These are phyloP conservation scores for Mollisiaceae sp. DNA, from an alignment of 2,329 filamentous ascomycete species.

Conservation along the genomic window DNA sequence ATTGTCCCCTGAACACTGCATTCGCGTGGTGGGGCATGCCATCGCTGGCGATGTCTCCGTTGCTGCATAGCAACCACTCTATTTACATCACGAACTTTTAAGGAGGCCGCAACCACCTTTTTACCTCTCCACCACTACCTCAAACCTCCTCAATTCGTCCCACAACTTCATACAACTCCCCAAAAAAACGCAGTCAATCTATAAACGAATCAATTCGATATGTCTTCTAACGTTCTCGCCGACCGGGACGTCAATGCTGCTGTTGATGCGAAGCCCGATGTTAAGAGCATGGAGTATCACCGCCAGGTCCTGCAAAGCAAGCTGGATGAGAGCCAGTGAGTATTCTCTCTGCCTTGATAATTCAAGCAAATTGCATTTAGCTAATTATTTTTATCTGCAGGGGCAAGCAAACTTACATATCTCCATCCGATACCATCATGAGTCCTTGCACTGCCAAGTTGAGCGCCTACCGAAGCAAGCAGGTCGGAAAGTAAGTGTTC, in stretches of 20 bases:
- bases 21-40: conserved; percentile 2
- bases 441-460: conserved; percentile 86
- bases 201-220: conserved; percentile 41
- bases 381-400: conserved; percentile 26
- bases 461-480: conserved; percentile 79
- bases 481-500: conserved; percentile 72
- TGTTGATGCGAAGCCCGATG: conserved; percentile 45
- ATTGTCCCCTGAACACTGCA: not conserved
- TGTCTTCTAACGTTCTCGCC: conserved; percentile 66
- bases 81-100: conserved; percentile 10
- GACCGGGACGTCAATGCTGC: conserved; percentile 69
- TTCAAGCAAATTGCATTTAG: conserved; percentile 23
- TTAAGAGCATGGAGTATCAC: conserved; percentile 78
- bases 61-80: conserved; percentile 10
- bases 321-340: conserved; percentile 70
- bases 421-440: conserved; percentile 88
- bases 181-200: conserved; percentile 10
- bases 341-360: conserved; percentile 24
- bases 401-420: conserved; percentile 62
- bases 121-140: not conserved
- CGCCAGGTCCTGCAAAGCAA: conserved; percentile 76
- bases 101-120: not conserved
- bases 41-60: conserved; percentile 1
- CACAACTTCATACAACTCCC: conserved; percentile 15
- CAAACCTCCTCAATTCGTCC: conserved; percentile 13